phyloP scores from a whole-genome alignment of 495 filamentous ascomycete genomes.

The Bacidia rubella region DNA sequence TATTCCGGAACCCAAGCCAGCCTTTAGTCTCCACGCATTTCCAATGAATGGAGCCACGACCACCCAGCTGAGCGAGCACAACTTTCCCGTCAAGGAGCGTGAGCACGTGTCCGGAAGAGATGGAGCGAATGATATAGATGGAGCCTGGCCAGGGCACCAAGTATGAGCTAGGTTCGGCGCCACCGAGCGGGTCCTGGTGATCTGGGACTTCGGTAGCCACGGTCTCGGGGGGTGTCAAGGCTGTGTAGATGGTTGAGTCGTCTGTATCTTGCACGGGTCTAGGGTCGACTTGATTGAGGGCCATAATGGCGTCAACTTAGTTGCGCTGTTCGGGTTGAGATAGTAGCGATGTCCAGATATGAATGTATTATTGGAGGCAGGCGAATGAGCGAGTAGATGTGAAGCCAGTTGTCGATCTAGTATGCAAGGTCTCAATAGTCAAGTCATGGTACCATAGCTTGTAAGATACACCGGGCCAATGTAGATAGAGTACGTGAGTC shows the following conservation, averaged over 20 bases:
- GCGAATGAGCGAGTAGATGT: too few relatives aligned
- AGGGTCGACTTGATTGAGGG: slow-evolving; percentile 5
- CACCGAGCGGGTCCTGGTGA: slow-evolving; percentile 3
- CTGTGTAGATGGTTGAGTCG: slow-evolving; percentile 11
- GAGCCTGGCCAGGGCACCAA: slow-evolving; percentile 14
- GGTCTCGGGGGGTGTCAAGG: slow-evolving; percentile 17
- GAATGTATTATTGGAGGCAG: too few relatives aligned
- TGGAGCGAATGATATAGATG: slow-evolving; percentile 22
- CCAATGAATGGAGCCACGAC: slow-evolving; percentile 25
- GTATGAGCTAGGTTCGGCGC: slow-evolving; percentile 4
- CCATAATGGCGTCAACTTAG: slow-evolving; percentile 10
- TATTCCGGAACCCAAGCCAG: slow-evolving; percentile 27
- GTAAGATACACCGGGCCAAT: too few relatives aligned
- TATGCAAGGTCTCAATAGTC: too few relatives aligned
- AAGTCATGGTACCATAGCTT: too few relatives aligned
- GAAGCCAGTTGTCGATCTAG: too few relatives aligned
- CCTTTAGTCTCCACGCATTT: slow-evolving; percentile 25
- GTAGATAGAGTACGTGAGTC: too few relatives aligned
- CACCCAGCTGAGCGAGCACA: slow-evolving; percentile 16
- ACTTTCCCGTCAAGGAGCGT: slow-evolving; percentile 22
- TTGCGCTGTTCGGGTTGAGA: too few relatives aligned
- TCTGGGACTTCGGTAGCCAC: slow-evolving; percentile 11
- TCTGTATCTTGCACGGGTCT: background rate
- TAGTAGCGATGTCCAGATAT: too few relatives aligned
- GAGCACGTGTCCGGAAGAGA: slow-evolving; percentile 14